Evolutionary conservation across 257 asterid species (phyloP), one percentile per base, ranked within the genome.

Genomic region (Hygrophila difformis): DNA sequence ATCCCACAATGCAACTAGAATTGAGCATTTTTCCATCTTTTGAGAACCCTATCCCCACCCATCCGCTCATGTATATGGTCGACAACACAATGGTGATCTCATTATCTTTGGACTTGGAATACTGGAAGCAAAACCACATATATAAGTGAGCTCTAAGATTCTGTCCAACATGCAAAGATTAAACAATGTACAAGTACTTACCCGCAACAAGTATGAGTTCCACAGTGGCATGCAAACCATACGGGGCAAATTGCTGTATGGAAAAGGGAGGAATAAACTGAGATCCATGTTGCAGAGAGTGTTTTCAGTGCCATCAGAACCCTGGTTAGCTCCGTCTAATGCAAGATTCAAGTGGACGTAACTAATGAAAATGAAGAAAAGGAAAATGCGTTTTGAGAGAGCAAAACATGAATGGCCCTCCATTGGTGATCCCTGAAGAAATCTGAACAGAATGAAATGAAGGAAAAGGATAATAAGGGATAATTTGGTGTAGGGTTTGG

Each of bases 1-100:
- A 89, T 46, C 94, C 98, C 23, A 68, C 93, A 76, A 85, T 85
- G 71, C 83, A 86, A 73, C 97, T 85, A 1, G 96, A 66, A 19
- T 82, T 85, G 1, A 89, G 65, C 97, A 85, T 89, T 83, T 56
- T 85, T 23, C 96, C 94, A 18, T 77, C 75, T 5, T 39, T 70
- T 2, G 97, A 89, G 41, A 89, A 82, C 2, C 96, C 96, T 28
- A 89, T 85, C n/a, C 97, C 97, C 11, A 82, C 87, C 97, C 97
- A 85, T 39, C 97, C 97, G 6, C 68, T 63, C 1, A 82, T 82
- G 74, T 89, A 85, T 28, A 74, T 51, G 37, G 93, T 69, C 42
- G 97, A 89, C 51, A 85, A 47, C 15, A 89, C 82, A 3, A 89
- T 69, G 12, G 85, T 89, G 58, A 89, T 38, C 62, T 69, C 77